Percentiles rank a stretch among this genome's conserved stretches.
Evolutionary conservation across 371 early-diverging fungal genomes (phyloP).

Genomic region (Rhizomucor pusillus): DNA sequence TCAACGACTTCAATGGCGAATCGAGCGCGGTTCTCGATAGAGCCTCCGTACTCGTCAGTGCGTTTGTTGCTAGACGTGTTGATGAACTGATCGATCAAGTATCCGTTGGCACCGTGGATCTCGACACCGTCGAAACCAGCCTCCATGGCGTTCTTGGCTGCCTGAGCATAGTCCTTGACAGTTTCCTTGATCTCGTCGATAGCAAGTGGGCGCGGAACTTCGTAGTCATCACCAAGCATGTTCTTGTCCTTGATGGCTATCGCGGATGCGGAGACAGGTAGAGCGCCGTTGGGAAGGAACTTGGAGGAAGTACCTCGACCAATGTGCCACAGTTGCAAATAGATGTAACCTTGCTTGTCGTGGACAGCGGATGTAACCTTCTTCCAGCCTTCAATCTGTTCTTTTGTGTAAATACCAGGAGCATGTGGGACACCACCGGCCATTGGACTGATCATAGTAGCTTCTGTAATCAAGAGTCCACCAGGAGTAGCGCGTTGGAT

Average conservation of each 20-base stretch:
- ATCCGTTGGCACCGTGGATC: slow-evolving; percentile 69
- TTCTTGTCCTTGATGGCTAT: slow-evolving; percentile 15
- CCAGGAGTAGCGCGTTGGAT: slow-evolving; percentile 55
- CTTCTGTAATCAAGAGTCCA: slow-evolving; percentile 61
- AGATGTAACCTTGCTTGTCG: slow-evolving; percentile 53
- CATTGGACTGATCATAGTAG: slow-evolving; percentile 40
- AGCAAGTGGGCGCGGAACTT: slow-evolving; percentile 59
- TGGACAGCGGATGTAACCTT: slow-evolving; percentile 58
- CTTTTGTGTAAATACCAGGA: slow-evolving; percentile 51
- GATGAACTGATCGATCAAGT: slow-evolving; percentile 52
- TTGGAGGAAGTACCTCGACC: slow-evolving; percentile 10
- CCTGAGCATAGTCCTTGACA: slow-evolving; percentile 56
- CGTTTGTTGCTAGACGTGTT: slow-evolving; percentile 43
- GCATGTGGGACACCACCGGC: slow-evolving; percentile 36
- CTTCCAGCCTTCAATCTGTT: slow-evolving; percentile 60
- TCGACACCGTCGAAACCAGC: slow-evolving; percentile 70
- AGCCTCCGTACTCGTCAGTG: slow-evolving; percentile 61
- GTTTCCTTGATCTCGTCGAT: slow-evolving; percentile 59
- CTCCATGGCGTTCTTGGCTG: slow-evolving; percentile 36
- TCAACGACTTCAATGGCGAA: slow-evolving; percentile 42
- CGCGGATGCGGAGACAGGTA: slow-evolving; percentile 18
- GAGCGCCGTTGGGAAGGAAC: slow-evolving; percentile 5
- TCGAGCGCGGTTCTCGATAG: slow-evolving; percentile 50
- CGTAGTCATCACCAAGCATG: slow-evolving; percentile 13
- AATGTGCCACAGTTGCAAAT: slow-evolving; percentile 40